These are phyloP conservation scores for Beauveria bassiana DNA, from an alignment of 2,329 filamentous ascomycete genomes.

Conservation along the genomic window DNA sequence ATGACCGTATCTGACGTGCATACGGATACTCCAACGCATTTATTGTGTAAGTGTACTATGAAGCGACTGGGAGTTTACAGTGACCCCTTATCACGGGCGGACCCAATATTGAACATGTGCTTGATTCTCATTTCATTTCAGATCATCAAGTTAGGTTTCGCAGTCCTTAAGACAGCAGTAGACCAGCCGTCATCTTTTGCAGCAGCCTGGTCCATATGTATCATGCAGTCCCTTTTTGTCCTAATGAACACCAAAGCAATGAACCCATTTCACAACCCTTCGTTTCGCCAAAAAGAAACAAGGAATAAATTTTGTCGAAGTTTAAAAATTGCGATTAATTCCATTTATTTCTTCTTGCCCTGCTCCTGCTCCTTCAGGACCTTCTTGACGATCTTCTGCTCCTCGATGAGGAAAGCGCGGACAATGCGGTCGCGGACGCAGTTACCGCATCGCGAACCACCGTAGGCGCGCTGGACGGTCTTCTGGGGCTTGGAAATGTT, in stretches of 20 bases:
- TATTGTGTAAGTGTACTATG: too few species aligned
- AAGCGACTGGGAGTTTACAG: too few species aligned
- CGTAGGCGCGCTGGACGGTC: conserved; percentile 97
- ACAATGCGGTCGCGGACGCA: conserved; percentile 98
- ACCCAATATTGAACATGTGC: conserved; percentile 13
- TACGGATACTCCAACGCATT: neutral
- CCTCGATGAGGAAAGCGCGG: conserved; percentile 98
- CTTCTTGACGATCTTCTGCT: conserved; percentile 99
- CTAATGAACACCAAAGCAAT: conserved; percentile 48
- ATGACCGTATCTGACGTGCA: conserved; percentile 5
- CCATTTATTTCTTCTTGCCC: conserved; percentile 59
- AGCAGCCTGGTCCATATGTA: conserved; percentile 28
- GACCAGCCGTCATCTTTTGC: conserved; percentile 29
- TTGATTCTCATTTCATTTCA: conserved; percentile 37
- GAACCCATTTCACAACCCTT: conserved; percentile 27
- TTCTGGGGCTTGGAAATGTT: conserved; percentile 98
- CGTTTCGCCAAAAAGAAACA: conserved; percentile 18
- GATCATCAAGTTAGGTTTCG: conserved; percentile 36
- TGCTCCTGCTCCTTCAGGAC: conserved; percentile 97
- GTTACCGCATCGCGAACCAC: conserved; percentile 96
- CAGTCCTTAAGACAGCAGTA: conserved; percentile 38
- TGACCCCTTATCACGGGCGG: neutral
- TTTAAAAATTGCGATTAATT: conserved; percentile 8
- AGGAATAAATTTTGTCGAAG: conserved; percentile 11
- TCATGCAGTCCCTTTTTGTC: conserved; percentile 42